These are phyloP conservation scores for Coemansia pectinata DNA, from an alignment of 192 early-diverging fungal species.

Conservation along the genomic window DNA sequence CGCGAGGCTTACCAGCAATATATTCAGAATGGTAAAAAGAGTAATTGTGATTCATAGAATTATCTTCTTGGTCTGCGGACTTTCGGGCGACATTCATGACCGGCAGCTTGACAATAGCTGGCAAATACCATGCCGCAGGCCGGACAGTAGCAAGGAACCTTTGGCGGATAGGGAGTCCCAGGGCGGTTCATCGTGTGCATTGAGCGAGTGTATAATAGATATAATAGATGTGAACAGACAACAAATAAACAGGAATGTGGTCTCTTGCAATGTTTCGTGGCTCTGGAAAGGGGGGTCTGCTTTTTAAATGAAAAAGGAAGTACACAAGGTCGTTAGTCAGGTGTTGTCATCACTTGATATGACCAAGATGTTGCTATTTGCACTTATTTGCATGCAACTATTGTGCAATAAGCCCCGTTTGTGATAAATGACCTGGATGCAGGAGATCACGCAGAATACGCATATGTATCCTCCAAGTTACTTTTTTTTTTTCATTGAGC, in stretches of 20 bases:
- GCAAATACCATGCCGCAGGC: background rate
- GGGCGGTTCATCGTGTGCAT: background rate
- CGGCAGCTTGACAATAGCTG: background rate
- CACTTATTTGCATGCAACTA: background rate
- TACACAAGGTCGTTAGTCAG: background rate
- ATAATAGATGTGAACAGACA: background rate
- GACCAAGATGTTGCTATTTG: background rate
- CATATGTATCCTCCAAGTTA: background rate
- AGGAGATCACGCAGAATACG: background rate
- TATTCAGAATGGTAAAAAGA: background rate
- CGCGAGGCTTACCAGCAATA: no score
- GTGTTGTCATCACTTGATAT: background rate
- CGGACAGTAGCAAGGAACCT: background rate
- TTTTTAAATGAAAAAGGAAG: background rate
- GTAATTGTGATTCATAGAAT: background rate
- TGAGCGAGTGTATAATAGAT: background rate
- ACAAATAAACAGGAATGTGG: background rate
- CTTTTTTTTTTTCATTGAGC: background rate
- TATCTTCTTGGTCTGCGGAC: background rate
- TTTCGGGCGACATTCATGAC: background rate
- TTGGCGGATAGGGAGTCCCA: background rate
- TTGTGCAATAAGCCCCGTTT: background rate
- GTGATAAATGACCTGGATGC: background rate
- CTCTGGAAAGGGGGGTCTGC: background rate
- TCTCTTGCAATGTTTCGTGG: background rate